A percentile compares a stretch with the other conserved stretches of the same genome.
Conservation (phyloP, 2,329 filamentous ascomycete genomes). For the Diaporthe sp. region DNA sequence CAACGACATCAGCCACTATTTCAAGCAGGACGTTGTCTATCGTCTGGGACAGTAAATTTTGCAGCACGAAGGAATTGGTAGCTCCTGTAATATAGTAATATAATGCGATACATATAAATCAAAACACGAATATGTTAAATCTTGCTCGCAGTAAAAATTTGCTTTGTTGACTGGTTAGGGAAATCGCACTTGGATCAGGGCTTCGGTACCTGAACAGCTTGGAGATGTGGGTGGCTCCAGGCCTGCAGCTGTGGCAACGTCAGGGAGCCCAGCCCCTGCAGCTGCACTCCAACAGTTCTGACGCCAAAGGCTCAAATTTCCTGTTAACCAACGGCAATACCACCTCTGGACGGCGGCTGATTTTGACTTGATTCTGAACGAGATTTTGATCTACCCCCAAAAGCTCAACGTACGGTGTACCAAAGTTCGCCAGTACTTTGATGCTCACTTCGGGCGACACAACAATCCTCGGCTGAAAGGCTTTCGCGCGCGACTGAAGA, state of each 20-base stretch:
- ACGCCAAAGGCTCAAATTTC: no score
- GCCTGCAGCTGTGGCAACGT: neutral
- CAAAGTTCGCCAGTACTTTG: neutral
- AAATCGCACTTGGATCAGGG: no score
- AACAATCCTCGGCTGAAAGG: neutral
- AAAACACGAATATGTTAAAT: no score
- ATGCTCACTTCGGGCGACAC: no score
- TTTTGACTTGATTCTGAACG: neutral
- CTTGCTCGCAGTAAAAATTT: neutral
- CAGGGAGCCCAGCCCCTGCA: neutral
- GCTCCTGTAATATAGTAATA: neutral
- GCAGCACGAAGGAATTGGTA: neutral
- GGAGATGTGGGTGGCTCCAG: neutral
- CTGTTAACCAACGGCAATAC: neutral
- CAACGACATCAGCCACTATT: conserved; percentile 45
- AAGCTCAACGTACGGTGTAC: neutral
- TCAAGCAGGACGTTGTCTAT: conserved; percentile 44
- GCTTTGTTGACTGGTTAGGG: no score
- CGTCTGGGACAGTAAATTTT: conserved; percentile 38
- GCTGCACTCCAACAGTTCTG: neutral
- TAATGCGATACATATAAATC: neutral
- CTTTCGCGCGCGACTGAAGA: neutral
- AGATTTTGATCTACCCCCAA: neutral
- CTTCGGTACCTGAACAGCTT: neutral
- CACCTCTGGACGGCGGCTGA: neutral